Conservation (phyloP, 352 stramenopile species). For the Phytopythium aichiense region DNA sequence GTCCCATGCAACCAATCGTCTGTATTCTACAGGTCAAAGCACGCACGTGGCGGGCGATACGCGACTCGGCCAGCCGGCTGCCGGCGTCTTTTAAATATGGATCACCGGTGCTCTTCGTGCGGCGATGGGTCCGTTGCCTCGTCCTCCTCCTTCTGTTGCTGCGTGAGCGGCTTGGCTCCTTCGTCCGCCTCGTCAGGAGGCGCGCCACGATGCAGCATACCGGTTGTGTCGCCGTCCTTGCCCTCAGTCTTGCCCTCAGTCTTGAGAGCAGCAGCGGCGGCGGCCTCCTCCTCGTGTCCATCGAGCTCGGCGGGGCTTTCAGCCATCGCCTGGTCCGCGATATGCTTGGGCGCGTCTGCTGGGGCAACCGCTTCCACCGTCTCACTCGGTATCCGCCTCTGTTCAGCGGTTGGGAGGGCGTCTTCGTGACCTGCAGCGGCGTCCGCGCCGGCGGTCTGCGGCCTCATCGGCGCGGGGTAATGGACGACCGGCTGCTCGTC, state of each 20-base stretch:
- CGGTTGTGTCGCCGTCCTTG: neutral
- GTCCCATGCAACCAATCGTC: neutral
- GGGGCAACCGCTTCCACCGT: neutral
- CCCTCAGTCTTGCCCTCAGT: neutral
- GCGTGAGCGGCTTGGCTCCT: neutral
- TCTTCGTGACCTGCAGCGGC: neutral
- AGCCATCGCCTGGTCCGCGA: neutral
- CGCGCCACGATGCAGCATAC: neutral
- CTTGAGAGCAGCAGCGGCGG: neutral
- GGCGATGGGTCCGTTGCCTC: neutral
- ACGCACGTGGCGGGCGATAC: neutral
- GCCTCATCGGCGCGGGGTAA: neutral
- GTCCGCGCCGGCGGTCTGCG: neutral
- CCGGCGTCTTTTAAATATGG: neutral
- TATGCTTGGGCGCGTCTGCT: neutral
- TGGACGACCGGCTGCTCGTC: neutral
- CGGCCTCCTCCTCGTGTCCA: neutral
- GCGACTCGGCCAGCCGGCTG: neutral
- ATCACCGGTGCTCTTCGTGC: conserved; percentile 4
- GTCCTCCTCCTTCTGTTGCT: neutral
- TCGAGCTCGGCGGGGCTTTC: neutral
- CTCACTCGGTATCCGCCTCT: neutral
- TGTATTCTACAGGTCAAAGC: neutral
- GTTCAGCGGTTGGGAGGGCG: neutral
- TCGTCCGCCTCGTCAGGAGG: neutral